Base-by-base conservation (phyloP, 2,329 filamentous ascomycete species). In the Ramularia endophylla region DNA sequence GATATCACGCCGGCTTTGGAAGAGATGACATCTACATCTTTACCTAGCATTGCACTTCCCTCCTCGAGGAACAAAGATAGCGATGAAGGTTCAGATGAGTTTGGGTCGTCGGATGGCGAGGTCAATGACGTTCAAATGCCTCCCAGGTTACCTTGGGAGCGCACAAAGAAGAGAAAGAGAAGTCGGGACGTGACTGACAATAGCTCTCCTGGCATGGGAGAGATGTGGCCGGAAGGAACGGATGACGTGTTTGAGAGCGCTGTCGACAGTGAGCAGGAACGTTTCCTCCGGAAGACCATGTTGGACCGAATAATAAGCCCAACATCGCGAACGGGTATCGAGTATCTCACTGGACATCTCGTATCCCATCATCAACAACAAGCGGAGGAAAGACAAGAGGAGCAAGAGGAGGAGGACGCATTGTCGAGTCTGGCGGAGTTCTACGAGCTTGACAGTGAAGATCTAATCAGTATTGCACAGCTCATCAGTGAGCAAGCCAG, bases 401-500 rank as follows among this genome's bases (percentile, higher is more conserved):
- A n/a, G n/a, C n/a, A 42, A 25, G 38, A 42, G 22, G 35, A 53
- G 8, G 41, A 36, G 12, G 36, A 33, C 22, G 19, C 33, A 8
- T 12, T 53, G 16, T 38, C 42, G 3, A 25, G 30, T 4, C 37
- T 52, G 9, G 41, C 48, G 22, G 37, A 50, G 13, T 36, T 52
- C 3, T 45, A 51, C 12, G 46, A 47, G 8, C 48, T 62, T 22
- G 47, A 40, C 19, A 55, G 50, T 12, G 36, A 54, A 11, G 61
- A 64, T 43, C 27, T 64, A 15, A 49, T 60, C 27, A 54, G 50
- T 38, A 46, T 62, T 15, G 58, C 60, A 16, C 62, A 65, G 37
- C 41, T 64, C 15, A 47, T 59, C n/a, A 52, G 53, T 34, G 60
- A 63, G 36, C 58, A 64, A 43, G 53, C 55, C 9, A 32, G 52